Evolutionary conservation across 75 land plant species (phyloP).

Genomic region (Picea sitchensis): DNA sequence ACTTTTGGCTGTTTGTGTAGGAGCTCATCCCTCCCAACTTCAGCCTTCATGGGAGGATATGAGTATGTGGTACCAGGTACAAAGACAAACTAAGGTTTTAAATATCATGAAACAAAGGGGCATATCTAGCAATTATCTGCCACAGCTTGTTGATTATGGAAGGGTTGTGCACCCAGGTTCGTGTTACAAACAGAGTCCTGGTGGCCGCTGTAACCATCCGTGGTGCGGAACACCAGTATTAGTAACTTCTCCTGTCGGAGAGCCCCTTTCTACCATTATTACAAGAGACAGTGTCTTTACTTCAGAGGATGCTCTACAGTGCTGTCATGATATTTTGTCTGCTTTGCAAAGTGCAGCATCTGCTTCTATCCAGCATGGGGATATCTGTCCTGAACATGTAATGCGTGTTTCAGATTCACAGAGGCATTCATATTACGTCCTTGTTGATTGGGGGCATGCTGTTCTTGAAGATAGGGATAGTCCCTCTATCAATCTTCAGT

Average conservation of each 20-base stretch:
- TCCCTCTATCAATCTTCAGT: slow-evolving; percentile 58
- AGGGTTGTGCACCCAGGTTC: slow-evolving; percentile 84
- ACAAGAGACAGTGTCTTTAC: slow-evolving; percentile 36
- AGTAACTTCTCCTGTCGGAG: slow-evolving; percentile 70
- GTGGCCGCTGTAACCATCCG: slow-evolving; percentile 68
- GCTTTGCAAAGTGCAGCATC: slow-evolving; percentile 44
- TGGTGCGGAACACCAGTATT: slow-evolving; percentile 85
- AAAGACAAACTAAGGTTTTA: slow-evolving; percentile 76
- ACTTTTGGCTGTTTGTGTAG: slow-evolving; percentile 56
- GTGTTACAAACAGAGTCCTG: slow-evolving; percentile 53
- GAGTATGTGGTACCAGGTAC: slow-evolving; percentile 83
- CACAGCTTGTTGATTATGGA: slow-evolving; percentile 81
- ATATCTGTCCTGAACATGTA: slow-evolving; percentile 65
- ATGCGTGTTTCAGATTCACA: slow-evolving; percentile 25
- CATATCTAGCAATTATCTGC: slow-evolving; percentile 70
- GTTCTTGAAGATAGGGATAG: slow-evolving; percentile 71
- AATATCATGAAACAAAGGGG: slow-evolving; percentile 69
- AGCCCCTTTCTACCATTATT: slow-evolving; percentile 46
- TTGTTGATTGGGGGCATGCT: slow-evolving; percentile 78
- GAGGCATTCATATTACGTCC: slow-evolving; percentile 53
- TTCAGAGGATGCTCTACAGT: slow-evolving; percentile 48
- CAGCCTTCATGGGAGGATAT: slow-evolving; percentile 84
- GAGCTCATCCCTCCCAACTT: slow-evolving; percentile 67
- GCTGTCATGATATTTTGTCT: slow-evolving; percentile 65
- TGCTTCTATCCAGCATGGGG: slow-evolving; percentile 62